A percentile compares a stretch with the other conserved stretches of the same genome.
These are phyloP conservation scores for Polytrichum commune DNA, from an alignment of 225 moss, liverwort and hornwort species.

Conservation along the genomic window DNA sequence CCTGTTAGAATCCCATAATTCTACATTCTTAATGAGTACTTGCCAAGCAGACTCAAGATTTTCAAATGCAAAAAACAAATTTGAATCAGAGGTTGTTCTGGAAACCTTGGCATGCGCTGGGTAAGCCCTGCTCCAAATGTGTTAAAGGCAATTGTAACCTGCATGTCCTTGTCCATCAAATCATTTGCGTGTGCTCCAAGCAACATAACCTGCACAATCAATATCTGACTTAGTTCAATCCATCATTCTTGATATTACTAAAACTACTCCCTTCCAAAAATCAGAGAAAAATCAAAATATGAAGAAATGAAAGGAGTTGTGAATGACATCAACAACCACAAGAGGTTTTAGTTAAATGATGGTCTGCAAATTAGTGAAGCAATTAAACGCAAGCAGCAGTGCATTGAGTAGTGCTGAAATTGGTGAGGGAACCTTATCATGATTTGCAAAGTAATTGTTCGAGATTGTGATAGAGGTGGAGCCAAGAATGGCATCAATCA, in stretches of 20 bases:
- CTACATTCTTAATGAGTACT: neutral
- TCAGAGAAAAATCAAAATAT: no score
- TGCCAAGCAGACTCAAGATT: no score
- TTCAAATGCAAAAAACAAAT: no score
- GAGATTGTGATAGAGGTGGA: conserved; percentile 36
- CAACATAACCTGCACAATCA: conserved; percentile 24
- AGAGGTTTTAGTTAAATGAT: no score
- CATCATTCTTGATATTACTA: no score
- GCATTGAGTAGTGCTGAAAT: neutral
- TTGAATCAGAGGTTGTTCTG: no score
- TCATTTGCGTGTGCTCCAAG: conserved; percentile 21
- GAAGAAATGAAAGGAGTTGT: neutral
- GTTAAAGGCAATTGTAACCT: conserved; percentile 23
- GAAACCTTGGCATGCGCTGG: conserved; percentile 26
- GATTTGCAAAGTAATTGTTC: conserved; percentile 26
- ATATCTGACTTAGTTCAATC: neutral
- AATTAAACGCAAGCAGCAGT: no score
- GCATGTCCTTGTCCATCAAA: conserved; percentile 26
- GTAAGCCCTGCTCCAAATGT: conserved; percentile 23
- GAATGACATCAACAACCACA: neutral
- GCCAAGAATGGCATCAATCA: conserved; percentile 19
- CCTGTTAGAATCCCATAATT: neutral
- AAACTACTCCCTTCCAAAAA: no score
- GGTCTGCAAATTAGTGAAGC: no score
- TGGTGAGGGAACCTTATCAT: conserved; percentile 16